A percentile compares a stretch with the other conserved stretches of the same genome.
These are phyloP conservation scores for Sarcomyxa edulis DNA, from an alignment of 768 basidiomycete genomes.

Conservation along the genomic window DNA sequence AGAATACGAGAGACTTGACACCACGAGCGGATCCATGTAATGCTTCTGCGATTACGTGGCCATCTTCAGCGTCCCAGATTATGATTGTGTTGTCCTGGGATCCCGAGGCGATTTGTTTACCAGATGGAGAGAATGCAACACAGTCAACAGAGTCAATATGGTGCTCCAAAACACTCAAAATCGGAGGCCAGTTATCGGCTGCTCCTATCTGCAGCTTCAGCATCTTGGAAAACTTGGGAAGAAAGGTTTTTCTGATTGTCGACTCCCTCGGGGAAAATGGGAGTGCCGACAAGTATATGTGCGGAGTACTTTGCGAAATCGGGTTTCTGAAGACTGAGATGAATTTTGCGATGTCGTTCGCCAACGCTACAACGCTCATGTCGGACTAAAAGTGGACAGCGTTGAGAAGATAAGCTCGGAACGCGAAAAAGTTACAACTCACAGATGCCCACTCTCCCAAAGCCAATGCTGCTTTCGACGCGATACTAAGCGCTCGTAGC, in stretches of 20 bases:
- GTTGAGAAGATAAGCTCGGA: too few relatives aligned
- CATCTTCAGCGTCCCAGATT: not conserved
- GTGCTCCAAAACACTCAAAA: not conserved
- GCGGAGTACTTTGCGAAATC: not conserved
- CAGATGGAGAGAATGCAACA: conserved; percentile 13
- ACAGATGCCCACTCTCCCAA: too few relatives aligned
- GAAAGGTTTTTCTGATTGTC: not conserved
- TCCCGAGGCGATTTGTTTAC: not conserved
- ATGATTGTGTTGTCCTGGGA: not conserved
- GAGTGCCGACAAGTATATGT: not conserved
- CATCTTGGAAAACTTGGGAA: not conserved
- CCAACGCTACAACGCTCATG: too few relatives aligned
- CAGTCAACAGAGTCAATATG: too few relatives aligned
- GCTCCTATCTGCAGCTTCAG: not conserved
- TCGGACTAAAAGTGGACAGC: too few relatives aligned
- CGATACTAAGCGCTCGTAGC: conserved; percentile 9
- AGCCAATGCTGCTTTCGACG: conserved; percentile 2
- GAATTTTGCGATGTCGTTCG: not conserved
- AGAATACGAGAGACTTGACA: conserved; percentile 18
- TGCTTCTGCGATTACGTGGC: not conserved
- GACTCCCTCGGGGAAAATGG: not conserved
- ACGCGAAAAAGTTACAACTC: too few relatives aligned
- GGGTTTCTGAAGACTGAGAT: not conserved
- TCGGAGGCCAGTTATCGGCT: not conserved
- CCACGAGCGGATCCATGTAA: not conserved